These are phyloP conservation scores for Naganishia albida DNA, from an alignment of 1,284 basidiomycete species.

Conservation along the genomic window DNA sequence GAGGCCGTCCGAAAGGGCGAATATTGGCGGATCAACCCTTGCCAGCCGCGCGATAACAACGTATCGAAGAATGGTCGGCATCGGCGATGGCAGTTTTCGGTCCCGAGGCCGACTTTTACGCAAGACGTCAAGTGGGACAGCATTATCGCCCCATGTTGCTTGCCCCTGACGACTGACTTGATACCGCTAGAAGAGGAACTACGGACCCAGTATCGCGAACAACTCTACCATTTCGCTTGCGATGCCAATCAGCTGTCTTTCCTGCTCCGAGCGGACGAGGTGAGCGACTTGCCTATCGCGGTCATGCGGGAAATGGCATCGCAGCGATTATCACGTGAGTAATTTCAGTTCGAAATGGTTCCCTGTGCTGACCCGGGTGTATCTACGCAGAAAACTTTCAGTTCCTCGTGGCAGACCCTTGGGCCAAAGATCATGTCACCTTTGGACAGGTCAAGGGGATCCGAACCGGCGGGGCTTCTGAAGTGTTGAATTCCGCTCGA, in stretches of 20 bases:
- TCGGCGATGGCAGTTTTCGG: constrained; percentile 83
- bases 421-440: constrained; percentile 61
- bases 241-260: constrained; percentile 59
- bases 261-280: constrained; percentile 58
- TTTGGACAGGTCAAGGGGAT: constrained; percentile 28
- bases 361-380: constrained; percentile 16
- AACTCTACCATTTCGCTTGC: constrained; percentile 57
- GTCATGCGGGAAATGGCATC: constrained; percentile 94
- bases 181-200: constrained; percentile 76
- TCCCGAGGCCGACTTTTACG: constrained; percentile 72
- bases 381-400: constrained; percentile 84
- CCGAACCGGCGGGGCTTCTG: constrained; percentile 65
- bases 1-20: constrained; percentile 41
- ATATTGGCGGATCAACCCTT: constrained; percentile 47
- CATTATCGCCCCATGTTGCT: constrained; percentile 76
- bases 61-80: constrained; percentile 60
- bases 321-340: constrained; percentile 66
- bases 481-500: constrained; percentile 65
- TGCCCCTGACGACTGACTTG: constrained; percentile 90
- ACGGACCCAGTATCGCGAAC: constrained; percentile 74
- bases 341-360: neutral
- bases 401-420: constrained; percentile 65
- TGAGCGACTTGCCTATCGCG: constrained; percentile 66
- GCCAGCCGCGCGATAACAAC: constrained; percentile 41
- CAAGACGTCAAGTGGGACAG: constrained; percentile 92